Base-by-base conservation (phyloP, 192 early-diverging fungal genomes). In the Pilaira anomala region DNA sequence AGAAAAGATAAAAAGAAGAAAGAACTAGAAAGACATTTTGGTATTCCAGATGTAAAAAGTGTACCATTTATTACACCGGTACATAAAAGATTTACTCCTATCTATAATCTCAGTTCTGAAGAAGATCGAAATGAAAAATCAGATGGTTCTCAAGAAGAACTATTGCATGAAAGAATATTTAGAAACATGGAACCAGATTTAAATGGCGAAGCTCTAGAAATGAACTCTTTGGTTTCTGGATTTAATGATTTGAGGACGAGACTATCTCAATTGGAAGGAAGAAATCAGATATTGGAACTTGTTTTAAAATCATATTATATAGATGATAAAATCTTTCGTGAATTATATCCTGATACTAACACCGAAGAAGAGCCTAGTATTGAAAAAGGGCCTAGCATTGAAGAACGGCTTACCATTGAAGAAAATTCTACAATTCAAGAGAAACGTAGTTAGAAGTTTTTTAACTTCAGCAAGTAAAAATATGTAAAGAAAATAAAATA, bases 301-400 rank as follows among this genome's bases (percentile, higher is more conserved):
- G 52, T 55, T 14, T 29, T 55, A n/a, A 33, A 18, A 33, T 55
- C 52, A 1, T 55, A 55, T 33, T 55, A 55, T 18, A 55, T 55
- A 4, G 30, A 55, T 19, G 53, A 55, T 36, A 30, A 55, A 8
- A 18, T 55, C 19, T 55, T 55, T 55, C 16, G 7, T 0, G 53
- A 26, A 11, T 55, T 55, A 11, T n/a, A n/a, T n/a, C n/a, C n/a
- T n/a, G n/a, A n/a, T n/a, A n/a, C n/a, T n/a, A n/a, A n/a, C n/a
- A n/a, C n/a, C n/a, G n/a, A n/a, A n/a, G n/a, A n/a, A 36, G 33
- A 9, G 33, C 33, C 5, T 36, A 36, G 4, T 36, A 9, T 5
- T 36, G 11, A 36, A 36, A 36, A 36, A 9, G 4, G 7, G 33
- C 30, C 30, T 4, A 33, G 7, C 7, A 33, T 33, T n/a, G n/a